Conservation (phyloP, 768 basidiomycete species). For the Lactarius hatsudake region DNA sequence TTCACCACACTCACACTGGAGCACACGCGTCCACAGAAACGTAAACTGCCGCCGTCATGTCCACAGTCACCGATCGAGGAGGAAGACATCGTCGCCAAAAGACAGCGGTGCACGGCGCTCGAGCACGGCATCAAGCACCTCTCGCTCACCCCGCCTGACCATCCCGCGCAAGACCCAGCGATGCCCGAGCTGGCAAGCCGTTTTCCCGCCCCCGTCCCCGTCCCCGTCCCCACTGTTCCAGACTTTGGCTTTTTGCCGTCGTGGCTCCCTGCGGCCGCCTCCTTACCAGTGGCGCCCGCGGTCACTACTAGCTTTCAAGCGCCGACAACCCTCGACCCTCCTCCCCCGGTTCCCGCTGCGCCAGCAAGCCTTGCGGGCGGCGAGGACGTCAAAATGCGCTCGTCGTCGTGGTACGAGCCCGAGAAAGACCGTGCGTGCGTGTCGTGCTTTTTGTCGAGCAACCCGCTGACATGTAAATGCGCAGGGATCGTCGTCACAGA, state of each 20-base stretch:
- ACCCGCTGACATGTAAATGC: not conserved
- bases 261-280: not conserved
- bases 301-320: not conserved
- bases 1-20: not conserved
- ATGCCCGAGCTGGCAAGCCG: not conserved
- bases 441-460: not conserved
- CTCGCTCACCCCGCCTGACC: slow-evolving; percentile 5
- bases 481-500: slow-evolving; percentile 29
- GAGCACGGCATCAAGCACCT: slow-evolving; percentile 21
- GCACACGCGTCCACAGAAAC: slow-evolving; percentile 12
- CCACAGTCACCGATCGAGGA: slow-evolving; percentile 15
- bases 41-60: slow-evolving; percentile 16
- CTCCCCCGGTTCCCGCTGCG: not conserved
- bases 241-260: not conserved
- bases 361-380: too few relatives aligned
- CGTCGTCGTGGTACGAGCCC: slow-evolving; percentile 28
- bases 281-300: not conserved
- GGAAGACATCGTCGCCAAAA: slow-evolving; percentile 1
- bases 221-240: not conserved
- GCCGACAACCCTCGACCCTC: not conserved
- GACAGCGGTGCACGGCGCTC: slow-evolving; percentile 22
- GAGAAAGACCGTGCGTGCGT: slow-evolving; percentile 26
- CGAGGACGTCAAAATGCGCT: slow-evolving; percentile 24
- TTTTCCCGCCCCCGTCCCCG: too few relatives aligned
- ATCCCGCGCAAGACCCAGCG: not conserved